phyloP scores from a whole-genome alignment of 2,329 filamentous ascomycete species.

The Fusarium xylarioides region DNA sequence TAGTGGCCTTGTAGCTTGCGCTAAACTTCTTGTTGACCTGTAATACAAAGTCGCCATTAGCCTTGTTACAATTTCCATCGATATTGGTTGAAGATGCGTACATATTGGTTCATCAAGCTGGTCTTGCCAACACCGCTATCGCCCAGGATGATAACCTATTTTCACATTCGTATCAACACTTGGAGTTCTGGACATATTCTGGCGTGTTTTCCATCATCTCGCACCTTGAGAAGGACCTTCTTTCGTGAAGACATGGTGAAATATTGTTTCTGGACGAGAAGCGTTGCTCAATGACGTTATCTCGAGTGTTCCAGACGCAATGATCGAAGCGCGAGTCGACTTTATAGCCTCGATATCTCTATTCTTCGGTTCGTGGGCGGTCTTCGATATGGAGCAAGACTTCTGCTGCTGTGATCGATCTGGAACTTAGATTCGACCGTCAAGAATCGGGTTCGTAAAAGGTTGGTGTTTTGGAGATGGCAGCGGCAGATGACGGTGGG shows the following conservation, averaged over 20 bases:
- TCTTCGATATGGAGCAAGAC: background rate
- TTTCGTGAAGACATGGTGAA: slow-evolving; percentile 79
- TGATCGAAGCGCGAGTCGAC: slow-evolving; percentile 18
- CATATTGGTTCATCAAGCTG: slow-evolving; percentile 99
- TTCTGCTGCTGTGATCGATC: background rate
- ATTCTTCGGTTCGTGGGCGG: background rate
- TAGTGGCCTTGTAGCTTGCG: slow-evolving; percentile 99
- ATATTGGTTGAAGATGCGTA: slow-evolving; percentile 58
- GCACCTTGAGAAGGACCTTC: slow-evolving; percentile 91
- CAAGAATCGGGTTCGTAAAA: slow-evolving; percentile 5
- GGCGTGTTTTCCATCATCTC: background rate
- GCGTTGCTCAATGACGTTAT: slow-evolving; percentile 46
- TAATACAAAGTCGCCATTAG: slow-evolving; percentile 20
- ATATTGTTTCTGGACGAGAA: slow-evolving; percentile 30
- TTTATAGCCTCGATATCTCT: slow-evolving; percentile 2
- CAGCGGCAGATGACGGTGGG: slow-evolving; percentile 35
- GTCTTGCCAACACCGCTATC: slow-evolving; percentile 99
- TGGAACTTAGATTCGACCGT: slow-evolving; percentile 5
- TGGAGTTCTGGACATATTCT: background rate
- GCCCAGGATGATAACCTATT: slow-evolving; percentile 95
- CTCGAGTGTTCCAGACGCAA: slow-evolving; percentile 35
- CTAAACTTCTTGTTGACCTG: slow-evolving; percentile 99
- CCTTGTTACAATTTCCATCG: background rate
- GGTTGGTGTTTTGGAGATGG: slow-evolving; percentile 40
- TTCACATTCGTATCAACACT: slow-evolving; percentile 29